Conservation (phyloP, 805 yeast species). For the Wickerhamiella occidentalis region DNA sequence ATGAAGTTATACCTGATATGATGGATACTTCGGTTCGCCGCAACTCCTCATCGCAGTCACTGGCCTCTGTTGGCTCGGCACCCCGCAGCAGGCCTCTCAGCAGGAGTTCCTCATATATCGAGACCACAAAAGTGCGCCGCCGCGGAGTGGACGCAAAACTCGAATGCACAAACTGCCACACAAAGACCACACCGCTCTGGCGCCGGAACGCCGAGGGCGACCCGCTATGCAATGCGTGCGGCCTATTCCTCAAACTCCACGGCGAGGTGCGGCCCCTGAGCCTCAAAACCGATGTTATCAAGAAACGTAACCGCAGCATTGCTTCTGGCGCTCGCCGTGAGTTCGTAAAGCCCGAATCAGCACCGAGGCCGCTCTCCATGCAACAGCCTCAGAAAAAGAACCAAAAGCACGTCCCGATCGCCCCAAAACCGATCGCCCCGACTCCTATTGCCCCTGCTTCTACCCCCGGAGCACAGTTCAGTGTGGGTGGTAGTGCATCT, state of each 20-base stretch:
- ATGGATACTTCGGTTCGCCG: not conserved
- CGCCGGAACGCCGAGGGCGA: constrained; percentile 88
- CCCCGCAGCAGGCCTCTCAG: constrained; percentile 7
- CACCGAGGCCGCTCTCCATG: not conserved
- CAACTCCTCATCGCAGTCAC: not conserved
- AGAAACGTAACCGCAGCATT: constrained; percentile 63
- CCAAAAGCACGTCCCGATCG: constrained; percentile 11
- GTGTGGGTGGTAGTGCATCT: not conserved
- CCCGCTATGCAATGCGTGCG: constrained; percentile 94
- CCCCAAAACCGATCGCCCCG: constrained; percentile 11
- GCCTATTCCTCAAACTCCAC: constrained; percentile 79
- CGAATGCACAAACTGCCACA: constrained; percentile 77
- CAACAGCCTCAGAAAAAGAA: not conserved
- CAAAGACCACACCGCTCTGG: constrained; percentile 92
- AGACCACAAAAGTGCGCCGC: constrained; percentile 10
- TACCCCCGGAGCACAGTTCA: not conserved
- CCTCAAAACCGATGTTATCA: constrained; percentile 86
- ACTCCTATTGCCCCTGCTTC: not conserved
- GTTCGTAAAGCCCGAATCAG: not conserved
- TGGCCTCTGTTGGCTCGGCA: not conserved
- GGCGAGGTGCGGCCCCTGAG: constrained; percentile 93
- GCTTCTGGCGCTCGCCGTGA: constrained; percentile 4
- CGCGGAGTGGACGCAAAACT: constrained; percentile 12
- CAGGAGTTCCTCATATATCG: constrained; percentile 6
- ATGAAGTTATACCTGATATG: constrained; percentile 4